Conservation (phyloP, 805 yeast genomes). For the Yarrowia alimentaria region DNA sequence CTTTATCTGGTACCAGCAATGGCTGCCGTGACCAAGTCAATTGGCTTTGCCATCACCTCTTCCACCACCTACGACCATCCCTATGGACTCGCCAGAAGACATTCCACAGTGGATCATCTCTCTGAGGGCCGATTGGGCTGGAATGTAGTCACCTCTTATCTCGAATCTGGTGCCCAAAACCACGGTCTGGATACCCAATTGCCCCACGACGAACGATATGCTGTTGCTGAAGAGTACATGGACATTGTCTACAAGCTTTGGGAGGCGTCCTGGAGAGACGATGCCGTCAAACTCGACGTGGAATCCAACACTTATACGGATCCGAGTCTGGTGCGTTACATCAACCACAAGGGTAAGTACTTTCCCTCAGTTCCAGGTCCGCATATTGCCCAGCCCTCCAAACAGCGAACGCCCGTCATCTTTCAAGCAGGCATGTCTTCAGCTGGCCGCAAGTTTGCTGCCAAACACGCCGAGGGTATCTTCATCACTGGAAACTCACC, state of each 20-base stretch:
- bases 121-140: conserved; percentile 48
- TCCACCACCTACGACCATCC: conserved; percentile 48
- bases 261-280: conserved; percentile 48
- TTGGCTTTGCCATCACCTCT: conserved; percentile 46
- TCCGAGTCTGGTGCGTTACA: conserved; percentile 45
- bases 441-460: conserved; percentile 45
- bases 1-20: conserved; percentile 43
- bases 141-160: conserved; percentile 49
- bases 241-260: conserved; percentile 45
- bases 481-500: conserved; percentile 45
- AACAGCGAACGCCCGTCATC: conserved; percentile 47
- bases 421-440: conserved; percentile 49
- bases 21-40: conserved; percentile 46
- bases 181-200: conserved; percentile 43
- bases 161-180: conserved; percentile 46
- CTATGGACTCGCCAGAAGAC: conserved; percentile 45
- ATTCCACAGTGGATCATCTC: conserved; percentile 48
- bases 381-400: conserved; percentile 46
- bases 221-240: conserved; percentile 44
- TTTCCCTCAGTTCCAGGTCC: conserved; percentile 46
- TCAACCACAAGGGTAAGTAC: conserved; percentile 45
- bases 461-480: conserved; percentile 47
- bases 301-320: conserved; percentile 32
- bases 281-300: conserved; percentile 40
- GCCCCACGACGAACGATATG: conserved; percentile 46